Evolutionary conservation across 2,329 filamentous ascomycete genomes (phyloP), one percentile per base, ranked within the genome.

Genomic region (Diaporthe sp.): DNA sequence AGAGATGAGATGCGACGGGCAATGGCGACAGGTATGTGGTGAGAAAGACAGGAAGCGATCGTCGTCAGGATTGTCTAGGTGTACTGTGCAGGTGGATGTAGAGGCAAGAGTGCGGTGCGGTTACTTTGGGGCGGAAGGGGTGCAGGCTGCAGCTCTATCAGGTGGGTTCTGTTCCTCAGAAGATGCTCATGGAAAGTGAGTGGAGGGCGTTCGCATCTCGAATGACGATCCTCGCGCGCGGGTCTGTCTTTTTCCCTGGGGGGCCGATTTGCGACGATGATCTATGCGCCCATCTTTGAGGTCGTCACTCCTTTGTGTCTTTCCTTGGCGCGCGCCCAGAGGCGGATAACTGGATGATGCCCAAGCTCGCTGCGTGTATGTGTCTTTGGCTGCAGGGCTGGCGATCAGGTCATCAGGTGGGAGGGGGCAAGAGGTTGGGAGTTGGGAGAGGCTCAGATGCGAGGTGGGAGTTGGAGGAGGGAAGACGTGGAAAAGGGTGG

Each of bases 261-360:
- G 64, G 64, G 64, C 72, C 72, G 45, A 64, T 57, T 72, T 67
- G 72, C 68, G 60, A 69, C 55, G 68, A 45, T 38, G 54, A 57
- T 55, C 74, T 76, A 76, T 70, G 72, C 72, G 68, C 72, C 74
- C 74, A 76, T 76, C 74, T 74, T 74, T 47, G 58, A 42, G 58
- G 57, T 42, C 47, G 40, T 60, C 55, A 33, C 54, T 68, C 64
- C 64, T 68, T 68, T 68, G 64, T 64, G 70, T 61, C 57, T 54
- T 64, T 57, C 25, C 70, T 64, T 72, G 45, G 70, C 70, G 57
- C 70, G 57, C 47, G 47, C 64, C 70, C 70, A 61, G 38, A 30
- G 42, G 70, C 40, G 45, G 57, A 42, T 72, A 10, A 47, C 30
- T 38, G 54, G 22, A 35, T 42, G 57, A 61, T 72, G 55, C 57